phyloP scores from a whole-genome alignment of 345 rosid genomes.

The rapeseed (Brassica napus) region Da-Ae NC_063446.1:5131001-5131500 shows the following conservation, averaged over 20 bases:
- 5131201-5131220: too few relatives aligned
- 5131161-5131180: constrained; percentile 9
- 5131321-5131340: too few relatives aligned
- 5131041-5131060: background rate
- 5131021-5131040: constrained; percentile 28
- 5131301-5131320: too few relatives aligned
- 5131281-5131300: background rate
- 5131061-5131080: constrained; percentile 18
- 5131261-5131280: too few relatives aligned
- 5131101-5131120: constrained; percentile 19
- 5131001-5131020: background rate
- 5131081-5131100: constrained; percentile 12
- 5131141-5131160: constrained; percentile 3
- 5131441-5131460: constrained; percentile 69
- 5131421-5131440: constrained; percentile 38
- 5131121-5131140: constrained; percentile 2
- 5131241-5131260: too few relatives aligned
- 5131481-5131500: constrained; percentile 68
- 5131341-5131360: background rate
- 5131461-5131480: constrained; percentile 70
- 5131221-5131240: background rate
- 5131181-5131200: background rate
- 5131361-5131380: background rate
- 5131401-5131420: constrained; percentile 7
- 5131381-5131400: background rate